Percentiles rank a stretch among this genome's conserved stretches.
phyloP scores from a whole-genome alignment of 495 filamentous ascomycete species.

The Xylaria intraflava region DNA sequence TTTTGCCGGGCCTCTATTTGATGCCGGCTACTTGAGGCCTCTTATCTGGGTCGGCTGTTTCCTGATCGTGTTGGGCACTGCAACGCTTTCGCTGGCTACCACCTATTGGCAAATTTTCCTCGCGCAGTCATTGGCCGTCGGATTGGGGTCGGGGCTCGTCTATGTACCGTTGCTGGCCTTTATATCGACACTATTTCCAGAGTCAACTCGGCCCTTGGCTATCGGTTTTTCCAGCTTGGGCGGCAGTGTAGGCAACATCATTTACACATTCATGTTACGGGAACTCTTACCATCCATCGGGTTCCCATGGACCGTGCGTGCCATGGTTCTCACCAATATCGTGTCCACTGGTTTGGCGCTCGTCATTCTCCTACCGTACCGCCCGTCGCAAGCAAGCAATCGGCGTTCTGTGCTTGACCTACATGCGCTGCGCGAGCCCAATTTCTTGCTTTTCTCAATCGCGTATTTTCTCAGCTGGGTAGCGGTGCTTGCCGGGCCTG shows the following conservation, averaged over 20 bases:
- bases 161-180: constrained; percentile 33
- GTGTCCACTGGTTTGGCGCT: background rate
- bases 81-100: constrained; percentile 28
- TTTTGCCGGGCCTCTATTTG: constrained; percentile 29
- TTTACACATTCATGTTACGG: constrained; percentile 30
- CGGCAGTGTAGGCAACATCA: constrained; percentile 28
- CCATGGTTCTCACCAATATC: constrained; percentile 28
- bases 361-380: constrained; percentile 5
- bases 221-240: constrained; percentile 29
- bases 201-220: constrained; percentile 23
- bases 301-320: constrained; percentile 29
- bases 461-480: constrained; percentile 30
- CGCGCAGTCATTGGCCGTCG: constrained; percentile 30
- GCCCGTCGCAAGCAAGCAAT: constrained; percentile 7
- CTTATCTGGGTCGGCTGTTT: constrained; percentile 25
- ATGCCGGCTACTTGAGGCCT: constrained; percentile 30
- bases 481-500: constrained; percentile 32
- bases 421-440: constrained; percentile 28
- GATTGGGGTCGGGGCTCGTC: constrained; percentile 29
- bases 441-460: constrained; percentile 27
- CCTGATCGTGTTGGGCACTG: constrained; percentile 28
- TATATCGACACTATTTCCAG: constrained; percentile 28
- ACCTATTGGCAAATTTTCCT: constrained; percentile 34
- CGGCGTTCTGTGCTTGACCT: constrained; percentile 29
- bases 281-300: constrained; percentile 22